A percentile compares a stretch with the other conserved stretches of the same genome.
Evolutionary conservation across 2,329 filamentous ascomycete genomes (phyloP).

Genomic region (Lecanicillium sp.): DNA sequence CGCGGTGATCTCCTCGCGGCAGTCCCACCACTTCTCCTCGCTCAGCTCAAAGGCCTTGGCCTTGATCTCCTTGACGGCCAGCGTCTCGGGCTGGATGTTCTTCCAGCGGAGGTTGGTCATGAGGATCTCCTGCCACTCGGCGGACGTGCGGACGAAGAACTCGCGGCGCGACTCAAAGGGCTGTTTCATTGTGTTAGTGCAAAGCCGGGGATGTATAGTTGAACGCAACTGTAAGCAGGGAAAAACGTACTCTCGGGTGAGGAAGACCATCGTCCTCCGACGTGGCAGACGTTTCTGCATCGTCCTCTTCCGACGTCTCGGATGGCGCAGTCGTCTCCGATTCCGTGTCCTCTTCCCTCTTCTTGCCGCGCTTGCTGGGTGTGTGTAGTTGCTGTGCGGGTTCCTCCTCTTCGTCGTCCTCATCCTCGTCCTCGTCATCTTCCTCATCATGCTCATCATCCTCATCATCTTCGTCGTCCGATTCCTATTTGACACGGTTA

Average conservation of each 20-base stretch:
- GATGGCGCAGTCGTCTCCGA: conserved; percentile 26
- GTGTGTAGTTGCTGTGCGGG: conserved; percentile 39
- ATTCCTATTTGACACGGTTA: conserved; percentile 39
- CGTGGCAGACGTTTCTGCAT: conserved; percentile 41
- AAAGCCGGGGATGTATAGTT: neutral
- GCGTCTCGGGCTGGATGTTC: conserved; percentile 58
- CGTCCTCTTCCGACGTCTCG: conserved; percentile 35
- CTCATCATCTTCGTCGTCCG: conserved; percentile 53
- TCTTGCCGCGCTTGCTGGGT: conserved; percentile 53
- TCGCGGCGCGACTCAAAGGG: conserved; percentile 88
- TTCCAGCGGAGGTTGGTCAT: conserved; percentile 69
- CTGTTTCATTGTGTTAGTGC: conserved; percentile 35
- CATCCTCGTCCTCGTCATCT: conserved; percentile 44
- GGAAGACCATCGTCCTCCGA: conserved; percentile 69
- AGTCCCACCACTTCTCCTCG: conserved; percentile 99
- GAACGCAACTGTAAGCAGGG: neutral
- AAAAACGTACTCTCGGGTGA: conserved; percentile 50
- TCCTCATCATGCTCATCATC: conserved; percentile 50
- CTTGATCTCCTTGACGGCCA: conserved; percentile 85
- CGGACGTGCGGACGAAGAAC: conserved; percentile 83
- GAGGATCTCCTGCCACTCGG: conserved; percentile 84
- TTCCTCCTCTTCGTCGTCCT: conserved; percentile 42
- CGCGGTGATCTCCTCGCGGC: conserved; percentile 82
- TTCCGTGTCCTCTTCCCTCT: conserved; percentile 39
- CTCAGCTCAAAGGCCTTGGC: conserved; percentile 83